Evolutionary conservation across 148 eudicot species (phyloP), one percentile per base, ranked within the genome.

Genomic region (Cornus kousa): DNA sequence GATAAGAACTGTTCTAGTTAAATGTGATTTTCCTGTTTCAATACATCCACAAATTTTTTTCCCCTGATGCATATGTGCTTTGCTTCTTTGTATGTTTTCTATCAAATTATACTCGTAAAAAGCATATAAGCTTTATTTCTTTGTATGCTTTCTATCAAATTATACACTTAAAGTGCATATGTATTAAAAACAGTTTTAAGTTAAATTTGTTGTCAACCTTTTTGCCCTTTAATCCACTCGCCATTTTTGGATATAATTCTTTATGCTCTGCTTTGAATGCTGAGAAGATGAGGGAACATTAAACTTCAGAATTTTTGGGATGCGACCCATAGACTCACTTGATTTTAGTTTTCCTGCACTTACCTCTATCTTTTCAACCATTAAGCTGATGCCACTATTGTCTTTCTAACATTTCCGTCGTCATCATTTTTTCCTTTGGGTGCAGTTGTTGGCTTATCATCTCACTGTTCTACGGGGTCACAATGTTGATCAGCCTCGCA

Each of bases 401-500:
- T 4, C 20, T 57, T 57, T 20, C 66, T 53, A 12, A 13, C 28
- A 43, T 60, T 23, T 70, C 17, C 43, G 2, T 22, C 20, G 9
- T 39, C 33, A 39, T 28, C 22, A 43, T 8, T 43, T 16, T 40
- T 43, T 64, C 5, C 22, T 80, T 19, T 80, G 74, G 68, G 37
- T 90, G 88, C 97, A 96, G 99, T 81, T 97, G 72, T 82, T 97
- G 90, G 98, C 99, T 9, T 97, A 94, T 87, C 99, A 97, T 82
- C 87, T 97, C 22, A 97, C 97, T 0, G 99, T 97, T 46, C 84
- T 90, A 68, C 89, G 99, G 39, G 99, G 99, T 62, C 83, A 89
- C 84, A 97, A 97, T 80, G 99, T 97, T 72, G 99, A 97, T 81
- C 98, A 97, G 86, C 99, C 98, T 60, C 88, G 99, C 75, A 97